Evolutionary conservation across 2,329 filamentous ascomycete genomes (phyloP).

Genomic region (Alternaria viburni): DNA sequence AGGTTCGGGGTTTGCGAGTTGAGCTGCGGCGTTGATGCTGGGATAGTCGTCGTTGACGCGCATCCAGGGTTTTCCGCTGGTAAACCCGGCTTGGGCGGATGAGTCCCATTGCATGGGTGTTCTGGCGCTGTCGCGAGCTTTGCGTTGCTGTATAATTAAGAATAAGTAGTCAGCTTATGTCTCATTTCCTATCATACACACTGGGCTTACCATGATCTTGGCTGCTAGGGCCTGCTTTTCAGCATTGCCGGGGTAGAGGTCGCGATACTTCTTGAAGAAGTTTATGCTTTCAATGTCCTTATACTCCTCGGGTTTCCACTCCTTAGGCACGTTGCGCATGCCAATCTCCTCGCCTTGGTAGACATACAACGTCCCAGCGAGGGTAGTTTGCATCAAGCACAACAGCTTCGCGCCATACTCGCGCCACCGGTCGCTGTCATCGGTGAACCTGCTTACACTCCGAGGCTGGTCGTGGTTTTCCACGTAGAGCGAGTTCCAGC

Average conservation of each 20-base stretch:
- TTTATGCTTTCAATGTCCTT: constrained; percentile 64
- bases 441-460: constrained; percentile 55
- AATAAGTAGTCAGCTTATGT: not conserved
- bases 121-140: constrained; percentile 70
- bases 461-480: constrained; percentile 63
- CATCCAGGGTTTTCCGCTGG: constrained; percentile 66
- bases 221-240: constrained; percentile 37
- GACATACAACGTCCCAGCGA: constrained; percentile 57
- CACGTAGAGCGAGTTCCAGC: constrained; percentile 58
- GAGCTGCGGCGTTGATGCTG: constrained; percentile 63
- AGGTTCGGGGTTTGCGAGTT: constrained; percentile 47
- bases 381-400: constrained; percentile 56
- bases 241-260: constrained; percentile 36
- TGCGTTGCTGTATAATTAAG: constrained; percentile 49
- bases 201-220: constrained; percentile 46
- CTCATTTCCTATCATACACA: not conserved
- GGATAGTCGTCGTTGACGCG: constrained; percentile 62
- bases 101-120: constrained; percentile 72
- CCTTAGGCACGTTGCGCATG: constrained; percentile 55
- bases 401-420: constrained; percentile 57
- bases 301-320: constrained; percentile 55
- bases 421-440: constrained; percentile 55
- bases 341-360: constrained; percentile 61
- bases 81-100: constrained; percentile 66
- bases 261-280: constrained; percentile 54